phyloP scores from a whole-genome alignment of 345 rosid species.

The Cardamine chenopodiifolia region DNA sequence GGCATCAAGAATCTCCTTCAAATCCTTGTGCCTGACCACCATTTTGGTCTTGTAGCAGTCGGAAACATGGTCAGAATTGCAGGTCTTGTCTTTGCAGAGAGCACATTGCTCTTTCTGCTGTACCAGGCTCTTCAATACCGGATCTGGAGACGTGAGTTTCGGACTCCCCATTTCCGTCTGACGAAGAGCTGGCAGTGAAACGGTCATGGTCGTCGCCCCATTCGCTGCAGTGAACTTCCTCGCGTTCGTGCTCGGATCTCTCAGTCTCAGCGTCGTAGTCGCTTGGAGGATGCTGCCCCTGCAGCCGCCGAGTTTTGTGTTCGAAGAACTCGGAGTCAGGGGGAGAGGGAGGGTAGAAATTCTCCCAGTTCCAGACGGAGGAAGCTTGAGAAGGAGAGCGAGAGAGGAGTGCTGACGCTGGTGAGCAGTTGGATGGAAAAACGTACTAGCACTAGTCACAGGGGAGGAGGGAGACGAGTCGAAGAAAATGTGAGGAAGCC shows the following conservation, averaged over 20 bases:
- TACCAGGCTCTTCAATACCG: slow-evolving; percentile 54
- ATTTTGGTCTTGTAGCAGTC: slow-evolving; percentile 49
- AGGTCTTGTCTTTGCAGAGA: slow-evolving; percentile 39
- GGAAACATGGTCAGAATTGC: slow-evolving; percentile 50
- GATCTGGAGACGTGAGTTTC: slow-evolving; percentile 60
- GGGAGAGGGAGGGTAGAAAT: slow-evolving; percentile 90
- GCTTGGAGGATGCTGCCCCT: slow-evolving; percentile 26
- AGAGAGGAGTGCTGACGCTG: slow-evolving; percentile 55
- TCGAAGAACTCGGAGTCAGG: slow-evolving; percentile 86
- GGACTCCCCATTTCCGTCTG: slow-evolving; percentile 48
- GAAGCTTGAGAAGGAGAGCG: slow-evolving; percentile 84
- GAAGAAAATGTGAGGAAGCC: slow-evolving; percentile 83
- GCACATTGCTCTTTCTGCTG: slow-evolving; percentile 30
- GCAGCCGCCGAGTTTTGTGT: slow-evolving; percentile 44
- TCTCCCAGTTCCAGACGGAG: slow-evolving; percentile 97
- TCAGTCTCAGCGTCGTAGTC: slow-evolving; percentile 50
- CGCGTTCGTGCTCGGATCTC: slow-evolving; percentile 65
- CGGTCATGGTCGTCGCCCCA: slow-evolving; percentile 86
- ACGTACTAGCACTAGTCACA: slow-evolving; percentile 34
- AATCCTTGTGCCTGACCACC: slow-evolving; percentile 84
- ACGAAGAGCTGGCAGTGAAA: slow-evolving; percentile 57
- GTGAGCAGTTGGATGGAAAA: slow-evolving; percentile 64
- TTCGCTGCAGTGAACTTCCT: slow-evolving; percentile 95
- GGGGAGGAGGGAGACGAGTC: slow-evolving; percentile 79
- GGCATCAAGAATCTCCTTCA: slow-evolving; percentile 84